Evolutionary conservation across 257 asterid genomes (phyloP).

Genomic region (Cinchona pubescens): DNA sequence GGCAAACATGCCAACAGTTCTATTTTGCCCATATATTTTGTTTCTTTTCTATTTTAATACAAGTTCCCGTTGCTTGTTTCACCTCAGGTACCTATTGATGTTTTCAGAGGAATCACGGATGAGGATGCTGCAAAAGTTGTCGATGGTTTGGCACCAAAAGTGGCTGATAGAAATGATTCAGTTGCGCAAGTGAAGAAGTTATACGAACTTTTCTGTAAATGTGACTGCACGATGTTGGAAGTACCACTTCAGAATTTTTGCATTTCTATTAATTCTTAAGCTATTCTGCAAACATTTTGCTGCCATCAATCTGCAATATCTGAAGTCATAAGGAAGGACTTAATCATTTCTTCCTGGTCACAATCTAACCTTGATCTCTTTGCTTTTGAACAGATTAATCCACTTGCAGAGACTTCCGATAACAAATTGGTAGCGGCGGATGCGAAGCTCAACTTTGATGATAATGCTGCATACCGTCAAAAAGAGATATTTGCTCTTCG

Average conservation of each 20-base stretch:
- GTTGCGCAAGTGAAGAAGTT: conserved; percentile 98
- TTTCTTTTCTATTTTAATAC: background rate
- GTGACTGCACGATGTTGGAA: conserved; percentile 93
- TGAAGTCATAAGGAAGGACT: background rate
- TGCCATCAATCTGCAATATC: background rate
- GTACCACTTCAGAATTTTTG: conserved; percentile 49
- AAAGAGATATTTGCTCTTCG: conserved; percentile 80
- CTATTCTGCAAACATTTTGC: background rate
- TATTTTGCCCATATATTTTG: background rate
- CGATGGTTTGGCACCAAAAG: conserved; percentile 88
- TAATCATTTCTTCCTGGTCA: background rate
- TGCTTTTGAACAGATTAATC: conserved; percentile 66
- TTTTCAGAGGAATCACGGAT: conserved; percentile 90
- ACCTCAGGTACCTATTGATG: conserved; percentile 84
- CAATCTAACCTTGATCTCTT: background rate
- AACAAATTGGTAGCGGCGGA: conserved; percentile 93
- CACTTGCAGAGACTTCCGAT: conserved; percentile 93
- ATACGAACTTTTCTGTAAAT: conserved; percentile 86
- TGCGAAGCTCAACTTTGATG: conserved; percentile 97
- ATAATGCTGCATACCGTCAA: conserved; percentile 92
- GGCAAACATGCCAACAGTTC: background rate
- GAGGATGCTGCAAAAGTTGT: conserved; percentile 98
- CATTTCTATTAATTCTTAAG: background rate
- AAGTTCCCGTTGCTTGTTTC: background rate
- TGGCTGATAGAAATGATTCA: conserved; percentile 79